These are phyloP conservation scores for Mucor circinelloides DNA, from an alignment of 371 early-diverging fungal species.

Conservation along the genomic window DNA sequence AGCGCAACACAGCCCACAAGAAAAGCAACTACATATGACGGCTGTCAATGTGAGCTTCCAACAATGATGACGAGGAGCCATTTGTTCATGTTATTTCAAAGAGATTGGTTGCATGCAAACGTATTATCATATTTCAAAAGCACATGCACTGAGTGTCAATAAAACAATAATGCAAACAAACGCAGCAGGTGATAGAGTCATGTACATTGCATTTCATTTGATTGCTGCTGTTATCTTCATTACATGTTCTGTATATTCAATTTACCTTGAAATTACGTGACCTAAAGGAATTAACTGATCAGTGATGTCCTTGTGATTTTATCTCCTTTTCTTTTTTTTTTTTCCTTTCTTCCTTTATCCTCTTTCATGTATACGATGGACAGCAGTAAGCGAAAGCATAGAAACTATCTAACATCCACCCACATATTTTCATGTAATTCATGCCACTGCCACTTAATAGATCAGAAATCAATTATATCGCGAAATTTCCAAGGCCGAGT, in stretches of 20 bases:
- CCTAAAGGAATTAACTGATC: background rate
- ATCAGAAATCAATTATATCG: conserved; percentile 19
- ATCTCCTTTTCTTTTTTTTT: background rate
- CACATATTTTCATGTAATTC: conserved; percentile 15
- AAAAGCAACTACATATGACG: no score
- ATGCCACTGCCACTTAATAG: conserved; percentile 24
- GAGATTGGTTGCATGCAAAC: background rate
- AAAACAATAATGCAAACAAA: background rate
- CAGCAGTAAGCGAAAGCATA: conserved; percentile 6
- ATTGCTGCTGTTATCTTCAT: background rate
- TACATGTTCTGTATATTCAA: background rate
- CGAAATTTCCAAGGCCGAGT: conserved; percentile 29
- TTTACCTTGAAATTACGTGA: background rate
- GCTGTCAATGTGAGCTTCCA: no score
- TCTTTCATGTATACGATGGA: background rate
- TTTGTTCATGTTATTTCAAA: background rate
- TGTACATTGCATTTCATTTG: background rate
- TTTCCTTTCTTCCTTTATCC: background rate
- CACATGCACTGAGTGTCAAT: background rate
- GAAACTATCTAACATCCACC: conserved; percentile 8
- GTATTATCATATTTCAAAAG: background rate
- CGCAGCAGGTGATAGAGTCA: background rate
- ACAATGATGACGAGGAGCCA: background rate
- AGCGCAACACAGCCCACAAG: no score
- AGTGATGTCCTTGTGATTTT: background rate